Base-by-base conservation (phyloP, 2,329 filamentous ascomycete species). In the Onygenales sp. region DNA sequence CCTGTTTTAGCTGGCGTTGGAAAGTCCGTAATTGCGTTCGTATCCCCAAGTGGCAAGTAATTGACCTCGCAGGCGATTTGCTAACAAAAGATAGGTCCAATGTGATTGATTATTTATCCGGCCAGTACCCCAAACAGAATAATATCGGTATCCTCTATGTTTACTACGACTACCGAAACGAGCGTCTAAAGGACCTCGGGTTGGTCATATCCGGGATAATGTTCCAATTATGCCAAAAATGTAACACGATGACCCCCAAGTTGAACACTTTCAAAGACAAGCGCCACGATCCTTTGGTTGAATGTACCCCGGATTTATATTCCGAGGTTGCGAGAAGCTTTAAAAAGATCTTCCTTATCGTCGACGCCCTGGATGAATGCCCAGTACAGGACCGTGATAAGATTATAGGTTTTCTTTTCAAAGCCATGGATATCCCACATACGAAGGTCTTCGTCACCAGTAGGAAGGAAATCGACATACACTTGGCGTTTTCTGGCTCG, bases 301-400 rank as follows among this genome's bases (percentile, higher is more conserved):
- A 36, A 52, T 44, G 49, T 31, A 45, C 31, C 17, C 34, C 17
- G 6, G 49, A 52, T 9, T 32, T 42, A 4, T 44, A 21, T 44
- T 44, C n/a, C 14, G 37, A 21, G 13, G 13, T 52, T 31, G n/a
- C 39, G 7, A 17, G 34, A 44, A 27, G 17, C 1, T 52, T 52
- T 11, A 32, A 36, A 7, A n/a, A 45, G 10, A 17, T 44, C 27
- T 34, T 52, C 42, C 32, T 52, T 7, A 10, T 52, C 36, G 9
- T 52, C n/a, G 49, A 52, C 27, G 49, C 31, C 9, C 27, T 52
- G 33, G 49, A 52, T 32, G 49, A 52, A 52, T 52, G 49, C 32
- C 49, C 32, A 10, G 40, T 6, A 36, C 21, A 44, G 8, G 49
- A 52, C 1, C 40, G 37, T n/a, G 6, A 9, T 37, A 11, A 45